Conservation (phyloP, 1,284 basidiomycete species). For the Malassezia dermatis region DNA sequence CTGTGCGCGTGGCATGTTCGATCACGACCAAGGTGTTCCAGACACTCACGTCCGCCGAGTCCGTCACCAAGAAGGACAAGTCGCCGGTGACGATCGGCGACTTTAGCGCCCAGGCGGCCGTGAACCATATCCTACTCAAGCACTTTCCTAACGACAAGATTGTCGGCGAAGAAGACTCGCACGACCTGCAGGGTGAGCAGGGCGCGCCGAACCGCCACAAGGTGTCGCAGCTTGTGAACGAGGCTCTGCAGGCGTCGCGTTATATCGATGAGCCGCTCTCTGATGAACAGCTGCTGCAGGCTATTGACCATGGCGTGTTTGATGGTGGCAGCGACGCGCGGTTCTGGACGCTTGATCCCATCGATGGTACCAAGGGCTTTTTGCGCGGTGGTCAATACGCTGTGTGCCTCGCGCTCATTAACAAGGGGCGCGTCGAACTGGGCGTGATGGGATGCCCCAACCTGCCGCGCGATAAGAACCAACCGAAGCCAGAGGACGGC, state of each 20-base stretch:
- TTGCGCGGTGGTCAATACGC: constrained; percentile 93
- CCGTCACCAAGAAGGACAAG: constrained; percentile 82
- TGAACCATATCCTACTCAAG: constrained; percentile 35
- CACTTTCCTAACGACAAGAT: constrained; percentile 78
- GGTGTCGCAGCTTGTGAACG: constrained; percentile 73
- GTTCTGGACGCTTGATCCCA: constrained; percentile 80
- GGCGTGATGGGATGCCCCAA: constrained; percentile 95
- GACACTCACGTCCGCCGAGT: constrained; percentile 71
- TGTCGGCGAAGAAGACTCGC: constrained; percentile 89
- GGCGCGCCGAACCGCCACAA: constrained; percentile 55
- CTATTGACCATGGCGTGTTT: constrained; percentile 75
- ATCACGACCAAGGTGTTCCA: constrained; percentile 71
- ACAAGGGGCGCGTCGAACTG: constrained; percentile 61
- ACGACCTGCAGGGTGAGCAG: constrained; percentile 53
- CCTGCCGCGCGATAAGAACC: constrained; percentile 54
- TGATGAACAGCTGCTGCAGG: constrained; percentile 58
- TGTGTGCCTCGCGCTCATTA: constrained; percentile 81
- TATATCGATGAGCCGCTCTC: constrained; percentile 49
- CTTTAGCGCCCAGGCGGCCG: constrained; percentile 43
- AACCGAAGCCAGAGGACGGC: constrained; percentile 39
- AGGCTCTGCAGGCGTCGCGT: constrained; percentile 54
- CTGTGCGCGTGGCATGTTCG: constrained; percentile 75
- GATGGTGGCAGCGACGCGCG: constrained; percentile 69
- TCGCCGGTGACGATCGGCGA: constrained; percentile 74
- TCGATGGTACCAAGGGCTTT: constrained; percentile 90